Evolutionary conservation across 257 asterid genomes (phyloP).

Genomic region (Solanum lignicaule): DNA sequence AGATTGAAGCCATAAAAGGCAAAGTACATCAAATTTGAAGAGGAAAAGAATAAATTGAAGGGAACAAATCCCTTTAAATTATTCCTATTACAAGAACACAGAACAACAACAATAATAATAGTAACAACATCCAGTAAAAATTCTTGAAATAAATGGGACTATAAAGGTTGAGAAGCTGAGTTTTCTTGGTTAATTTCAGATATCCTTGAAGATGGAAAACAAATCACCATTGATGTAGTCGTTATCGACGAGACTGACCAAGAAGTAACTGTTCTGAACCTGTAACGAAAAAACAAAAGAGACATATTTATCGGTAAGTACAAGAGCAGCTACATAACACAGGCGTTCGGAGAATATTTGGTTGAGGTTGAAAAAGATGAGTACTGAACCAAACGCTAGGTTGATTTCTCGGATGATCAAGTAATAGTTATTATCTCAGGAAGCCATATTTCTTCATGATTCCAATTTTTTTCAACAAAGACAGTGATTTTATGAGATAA

Average conservation of each 20-base stretch:
- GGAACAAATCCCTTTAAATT: neutral
- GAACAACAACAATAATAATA: neutral
- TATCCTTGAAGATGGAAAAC: slow-evolving; percentile 56
- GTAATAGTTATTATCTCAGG: neutral
- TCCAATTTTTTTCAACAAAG: neutral
- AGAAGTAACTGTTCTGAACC: slow-evolving; percentile 61
- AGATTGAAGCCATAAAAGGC: neutral
- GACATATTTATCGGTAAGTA: neutral
- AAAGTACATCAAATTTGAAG: neutral
- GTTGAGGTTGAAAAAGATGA: neutral
- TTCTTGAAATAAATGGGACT: neutral
- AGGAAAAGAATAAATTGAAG: neutral
- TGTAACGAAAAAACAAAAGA: slow-evolving; percentile 18
- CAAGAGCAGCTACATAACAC: neutral
- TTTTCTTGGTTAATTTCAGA: slow-evolving; percentile 21
- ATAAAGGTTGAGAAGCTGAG: neutral
- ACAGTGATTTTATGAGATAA: no score
- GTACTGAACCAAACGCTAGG: neutral
- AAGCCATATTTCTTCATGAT: neutral
- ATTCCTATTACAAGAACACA: neutral
- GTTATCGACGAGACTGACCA: slow-evolving; percentile 90
- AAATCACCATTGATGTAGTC: slow-evolving; percentile 66
- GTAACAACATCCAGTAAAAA: neutral
- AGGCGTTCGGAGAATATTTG: neutral
- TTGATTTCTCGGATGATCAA: neutral